A percentile compares a stretch with the other conserved stretches of the same genome.
Evolutionary conservation across 2,329 filamentous ascomycete species (phyloP).

Genomic region (Clonostachys sp.): DNA sequence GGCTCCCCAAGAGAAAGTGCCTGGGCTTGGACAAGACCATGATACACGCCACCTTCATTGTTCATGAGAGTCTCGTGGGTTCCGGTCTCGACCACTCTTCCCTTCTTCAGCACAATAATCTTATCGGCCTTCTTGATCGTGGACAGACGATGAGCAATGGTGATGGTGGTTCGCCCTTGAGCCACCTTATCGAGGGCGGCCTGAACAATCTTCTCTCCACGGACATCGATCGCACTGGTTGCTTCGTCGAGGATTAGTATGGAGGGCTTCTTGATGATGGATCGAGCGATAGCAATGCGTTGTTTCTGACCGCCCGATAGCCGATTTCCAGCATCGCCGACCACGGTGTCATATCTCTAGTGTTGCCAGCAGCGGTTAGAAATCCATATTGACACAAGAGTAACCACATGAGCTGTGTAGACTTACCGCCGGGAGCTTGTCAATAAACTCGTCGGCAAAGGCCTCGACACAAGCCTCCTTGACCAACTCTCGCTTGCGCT

Average conservation of each 20-base stretch:
- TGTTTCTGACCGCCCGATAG: conserved; percentile 85
- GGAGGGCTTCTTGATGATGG: conserved; percentile 66
- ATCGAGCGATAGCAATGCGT: conserved; percentile 71
- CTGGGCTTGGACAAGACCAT: conserved; percentile 61
- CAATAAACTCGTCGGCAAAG: conserved; percentile 67
- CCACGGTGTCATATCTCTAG: conserved; percentile 65
- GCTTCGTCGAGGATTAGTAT: conserved; percentile 77
- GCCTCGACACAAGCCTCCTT: conserved; percentile 61
- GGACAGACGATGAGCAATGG: conserved; percentile 70
- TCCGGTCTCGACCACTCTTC: conserved; percentile 67
- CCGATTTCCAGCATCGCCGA: conserved; percentile 74
- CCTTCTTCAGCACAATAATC: conserved; percentile 72
- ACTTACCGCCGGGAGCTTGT: conserved; percentile 50
- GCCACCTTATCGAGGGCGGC: conserved; percentile 59
- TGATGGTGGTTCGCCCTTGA: conserved; percentile 62
- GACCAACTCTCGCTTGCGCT: conserved; percentile 54
- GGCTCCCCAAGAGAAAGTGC: conserved; percentile 49
- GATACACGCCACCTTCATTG: conserved; percentile 58
- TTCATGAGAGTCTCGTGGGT: conserved; percentile 68
- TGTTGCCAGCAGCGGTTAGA: background rate
- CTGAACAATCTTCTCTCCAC: conserved; percentile 57
- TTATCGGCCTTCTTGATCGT: conserved; percentile 75
- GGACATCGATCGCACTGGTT: conserved; percentile 59
- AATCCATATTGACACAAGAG: background rate
- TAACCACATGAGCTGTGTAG: background rate